These are phyloP conservation scores for Cladosporium sp. DNA, from an alignment of 2,329 filamentous ascomycete species.

Conservation along the genomic window DNA sequence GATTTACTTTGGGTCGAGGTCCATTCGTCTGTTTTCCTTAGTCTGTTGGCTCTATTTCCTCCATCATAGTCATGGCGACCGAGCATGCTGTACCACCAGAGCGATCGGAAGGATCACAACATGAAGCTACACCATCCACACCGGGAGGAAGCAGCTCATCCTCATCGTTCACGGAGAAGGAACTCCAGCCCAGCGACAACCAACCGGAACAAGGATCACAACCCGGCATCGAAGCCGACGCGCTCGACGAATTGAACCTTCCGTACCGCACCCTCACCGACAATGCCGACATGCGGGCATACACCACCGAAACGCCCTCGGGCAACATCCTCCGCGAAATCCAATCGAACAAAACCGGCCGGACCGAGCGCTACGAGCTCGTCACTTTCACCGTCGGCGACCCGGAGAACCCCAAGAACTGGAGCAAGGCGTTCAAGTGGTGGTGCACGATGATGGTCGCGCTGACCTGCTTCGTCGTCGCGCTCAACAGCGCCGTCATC, in stretches of 20 bases:
- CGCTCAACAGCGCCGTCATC: constrained; percentile 52
- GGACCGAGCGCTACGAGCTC: constrained; percentile 48
- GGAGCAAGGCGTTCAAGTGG: constrained; percentile 27
- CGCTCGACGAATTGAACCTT: constrained; percentile 16
- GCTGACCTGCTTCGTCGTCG: constrained; percentile 42
- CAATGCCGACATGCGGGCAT: constrained; percentile 24
- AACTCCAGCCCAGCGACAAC: background rate
- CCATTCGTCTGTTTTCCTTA: background rate
- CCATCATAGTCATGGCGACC: constrained; percentile 1
- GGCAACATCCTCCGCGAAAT: constrained; percentile 21
- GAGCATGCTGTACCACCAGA: background rate
- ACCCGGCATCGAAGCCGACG: constrained; percentile 6
- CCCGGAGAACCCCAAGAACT: constrained; percentile 28
- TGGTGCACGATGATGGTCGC: constrained; percentile 71
- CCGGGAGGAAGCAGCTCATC: background rate
- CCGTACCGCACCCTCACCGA: constrained; percentile 19
- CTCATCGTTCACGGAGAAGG: constrained; percentile 1
- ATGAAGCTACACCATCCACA: background rate
- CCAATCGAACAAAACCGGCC: constrained; percentile 21
- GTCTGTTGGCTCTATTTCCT: background rate
- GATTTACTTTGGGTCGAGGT: no score
- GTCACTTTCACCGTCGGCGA: constrained; percentile 62
- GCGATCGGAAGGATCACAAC: background rate
- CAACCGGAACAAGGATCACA: background rate
- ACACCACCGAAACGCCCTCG: constrained; percentile 20